phyloP scores from a whole-genome alignment of 176 grass and related monocot species.

The Urochloa ruziziensis region DNA sequence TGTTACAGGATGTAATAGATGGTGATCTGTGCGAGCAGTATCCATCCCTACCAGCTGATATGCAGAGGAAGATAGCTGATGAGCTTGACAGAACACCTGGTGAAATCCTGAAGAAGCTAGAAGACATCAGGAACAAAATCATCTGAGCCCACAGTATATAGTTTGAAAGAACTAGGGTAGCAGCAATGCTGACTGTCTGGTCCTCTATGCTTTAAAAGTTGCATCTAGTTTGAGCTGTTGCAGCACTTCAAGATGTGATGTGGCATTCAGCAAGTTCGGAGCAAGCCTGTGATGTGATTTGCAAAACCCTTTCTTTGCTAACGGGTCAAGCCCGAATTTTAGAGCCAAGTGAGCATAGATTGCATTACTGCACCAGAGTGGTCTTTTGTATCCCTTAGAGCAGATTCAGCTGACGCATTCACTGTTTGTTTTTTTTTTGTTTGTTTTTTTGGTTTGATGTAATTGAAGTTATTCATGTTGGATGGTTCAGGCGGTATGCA shows the following conservation, averaged over 20 bases:
- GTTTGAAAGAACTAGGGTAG: not conserved
- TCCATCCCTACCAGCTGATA: conserved; percentile 84
- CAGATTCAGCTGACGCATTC: not conserved
- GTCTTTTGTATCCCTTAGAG: conserved; percentile 20
- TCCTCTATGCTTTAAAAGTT: conserved; percentile 20
- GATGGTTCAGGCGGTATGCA: not conserved
- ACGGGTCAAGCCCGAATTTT: not conserved
- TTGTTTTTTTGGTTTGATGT: conserved; percentile 12
- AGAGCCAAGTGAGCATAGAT: not conserved
- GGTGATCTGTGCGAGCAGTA: conserved; percentile 97
- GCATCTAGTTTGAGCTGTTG: not conserved
- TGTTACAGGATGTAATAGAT: conserved; percentile 92
- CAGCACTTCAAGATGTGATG: not conserved
- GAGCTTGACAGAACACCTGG: conserved; percentile 89
- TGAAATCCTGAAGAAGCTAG: conserved; percentile 98
- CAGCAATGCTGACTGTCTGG: not conserved
- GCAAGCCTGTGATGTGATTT: not conserved
- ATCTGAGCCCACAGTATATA: conserved; percentile 22
- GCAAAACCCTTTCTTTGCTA: conserved; percentile 5
- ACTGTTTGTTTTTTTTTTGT: conserved; percentile 12
- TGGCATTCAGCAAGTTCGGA: not conserved
- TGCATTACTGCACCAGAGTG: not conserved
- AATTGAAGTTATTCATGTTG: conserved; percentile 6
- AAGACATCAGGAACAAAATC: conserved; percentile 99
- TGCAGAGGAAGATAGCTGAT: conserved; percentile 98